phyloP scores from a whole-genome alignment of 257 asterid genomes.

The Capsicum pubescens region DNA sequence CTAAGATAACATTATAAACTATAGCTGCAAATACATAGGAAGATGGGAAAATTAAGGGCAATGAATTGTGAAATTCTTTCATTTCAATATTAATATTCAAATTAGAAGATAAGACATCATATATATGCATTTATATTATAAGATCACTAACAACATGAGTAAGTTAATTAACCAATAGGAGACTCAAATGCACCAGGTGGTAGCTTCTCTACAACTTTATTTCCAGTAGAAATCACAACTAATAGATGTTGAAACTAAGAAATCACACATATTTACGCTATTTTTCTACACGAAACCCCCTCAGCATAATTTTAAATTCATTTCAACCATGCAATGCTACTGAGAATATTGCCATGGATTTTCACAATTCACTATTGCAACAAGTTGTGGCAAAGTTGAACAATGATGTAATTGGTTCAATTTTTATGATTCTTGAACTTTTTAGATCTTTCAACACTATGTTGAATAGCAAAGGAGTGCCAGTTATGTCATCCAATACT shows the following conservation, averaged over 20 bases:
- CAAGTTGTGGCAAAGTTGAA: constrained; percentile 59
- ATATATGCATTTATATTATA: constrained; percentile 8
- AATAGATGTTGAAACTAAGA: too few relatives aligned
- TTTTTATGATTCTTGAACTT: constrained; percentile 61
- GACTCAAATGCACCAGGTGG: constrained; percentile 99
- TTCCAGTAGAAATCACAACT: too few relatives aligned
- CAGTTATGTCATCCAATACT: constrained; percentile 32
- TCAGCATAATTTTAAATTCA: constrained; percentile 45
- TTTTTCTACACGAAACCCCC: constrained; percentile 19
- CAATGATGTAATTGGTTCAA: constrained; percentile 46
- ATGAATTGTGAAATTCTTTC: constrained; percentile 6
- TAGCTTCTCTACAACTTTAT: constrained; percentile 38
- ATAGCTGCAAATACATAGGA: not conserved
- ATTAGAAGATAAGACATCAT: not conserved
- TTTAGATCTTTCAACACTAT: constrained; percentile 57
- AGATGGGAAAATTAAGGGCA: not conserved
- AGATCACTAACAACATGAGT: constrained; percentile 1
- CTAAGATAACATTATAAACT: not conserved
- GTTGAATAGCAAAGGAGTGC: constrained; percentile 43
- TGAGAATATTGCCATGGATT: constrained; percentile 51
- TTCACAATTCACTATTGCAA: constrained; percentile 61
- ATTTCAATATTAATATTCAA: constrained; percentile 25
- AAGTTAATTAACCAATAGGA: constrained; percentile 70
- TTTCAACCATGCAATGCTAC: constrained; percentile 69
- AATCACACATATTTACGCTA: too few relatives aligned